Evolutionary conservation across 441 rosid genomes (phyloP).

Genomic region (Theobroma grandiflorum): DNA sequence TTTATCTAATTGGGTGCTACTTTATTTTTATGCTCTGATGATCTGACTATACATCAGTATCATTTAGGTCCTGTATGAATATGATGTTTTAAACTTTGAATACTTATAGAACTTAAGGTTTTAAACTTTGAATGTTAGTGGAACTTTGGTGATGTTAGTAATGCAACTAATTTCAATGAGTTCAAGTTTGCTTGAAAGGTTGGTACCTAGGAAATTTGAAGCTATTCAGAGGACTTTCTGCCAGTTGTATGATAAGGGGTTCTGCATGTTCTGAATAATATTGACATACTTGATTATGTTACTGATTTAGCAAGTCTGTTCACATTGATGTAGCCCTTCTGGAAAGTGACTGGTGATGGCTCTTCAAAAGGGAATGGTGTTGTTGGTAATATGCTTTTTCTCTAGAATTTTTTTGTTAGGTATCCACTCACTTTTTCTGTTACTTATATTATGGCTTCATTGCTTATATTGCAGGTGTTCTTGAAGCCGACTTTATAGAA

Average conservation of each 20-base stretch:
- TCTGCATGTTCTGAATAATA: not conserved
- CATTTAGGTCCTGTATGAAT: not conserved
- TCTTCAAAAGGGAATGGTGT: constrained; percentile 70
- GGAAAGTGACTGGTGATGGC: constrained; percentile 76
- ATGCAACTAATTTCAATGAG: not conserved
- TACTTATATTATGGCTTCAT: constrained; percentile 25
- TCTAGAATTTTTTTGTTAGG: constrained; percentile 25
- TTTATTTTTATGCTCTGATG: not conserved
- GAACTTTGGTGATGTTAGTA: not conserved
- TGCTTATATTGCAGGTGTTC: constrained; percentile 65
- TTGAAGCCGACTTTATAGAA: constrained; percentile 96
- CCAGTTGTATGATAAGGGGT: not conserved
- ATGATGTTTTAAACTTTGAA: not conserved
- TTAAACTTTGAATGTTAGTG: not conserved
- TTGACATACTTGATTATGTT: constrained; percentile 22
- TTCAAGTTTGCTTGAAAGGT: constrained; percentile 3
- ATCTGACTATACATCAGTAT: not conserved
- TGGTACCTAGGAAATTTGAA: not conserved
- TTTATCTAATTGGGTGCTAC: too few relatives aligned
- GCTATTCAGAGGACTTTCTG: constrained; percentile 16
- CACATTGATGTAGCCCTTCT: constrained; percentile 75
- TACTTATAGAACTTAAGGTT: constrained; percentile 18
- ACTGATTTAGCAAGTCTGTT: constrained; percentile 30
- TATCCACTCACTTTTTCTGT: constrained; percentile 24
- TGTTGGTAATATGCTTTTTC: constrained; percentile 65